A percentile compares a stretch with the other conserved stretches of the same genome.
phyloP scores from a whole-genome alignment of 768 basidiomycete genomes.

The Termitomyces sp. region DNA sequence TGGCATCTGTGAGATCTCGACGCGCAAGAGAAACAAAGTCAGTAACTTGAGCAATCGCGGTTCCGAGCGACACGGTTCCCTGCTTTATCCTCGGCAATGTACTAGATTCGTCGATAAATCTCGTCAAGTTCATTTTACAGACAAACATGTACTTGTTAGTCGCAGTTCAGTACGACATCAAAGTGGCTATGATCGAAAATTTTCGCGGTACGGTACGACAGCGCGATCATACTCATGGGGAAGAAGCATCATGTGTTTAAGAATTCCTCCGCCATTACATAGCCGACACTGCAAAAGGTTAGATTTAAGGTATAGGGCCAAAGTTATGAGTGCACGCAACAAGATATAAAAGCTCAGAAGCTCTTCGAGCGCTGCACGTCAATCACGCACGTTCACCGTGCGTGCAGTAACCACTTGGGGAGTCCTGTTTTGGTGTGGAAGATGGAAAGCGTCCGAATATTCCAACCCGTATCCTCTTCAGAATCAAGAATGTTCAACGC shows the following conservation, averaged over 20 bases:
- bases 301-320: conserved; percentile 4
- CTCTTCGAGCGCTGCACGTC: neutral
- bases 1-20: conserved; percentile 7
- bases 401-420: neutral
- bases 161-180: neutral
- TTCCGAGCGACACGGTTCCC: conserved; percentile 7
- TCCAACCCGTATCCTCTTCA: too few relatives aligned
- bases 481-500: neutral
- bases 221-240: neutral
- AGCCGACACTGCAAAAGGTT: neutral
- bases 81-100: conserved; percentile 2
- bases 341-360: conserved; percentile 3
- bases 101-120: neutral
- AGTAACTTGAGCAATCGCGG: neutral
- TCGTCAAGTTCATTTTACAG: neutral
- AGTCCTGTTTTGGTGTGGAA: neutral
- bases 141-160: neutral
- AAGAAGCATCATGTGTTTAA: neutral
- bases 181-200: neutral
- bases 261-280: neutral
- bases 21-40: conserved; percentile 1
- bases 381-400: neutral
- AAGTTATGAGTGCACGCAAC: neutral
- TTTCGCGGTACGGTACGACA: neutral
- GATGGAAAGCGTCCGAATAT: neutral